Base-by-base conservation (phyloP, 2,329 filamentous ascomycete genomes). In the Macroventuria anomochaeta region DNA sequence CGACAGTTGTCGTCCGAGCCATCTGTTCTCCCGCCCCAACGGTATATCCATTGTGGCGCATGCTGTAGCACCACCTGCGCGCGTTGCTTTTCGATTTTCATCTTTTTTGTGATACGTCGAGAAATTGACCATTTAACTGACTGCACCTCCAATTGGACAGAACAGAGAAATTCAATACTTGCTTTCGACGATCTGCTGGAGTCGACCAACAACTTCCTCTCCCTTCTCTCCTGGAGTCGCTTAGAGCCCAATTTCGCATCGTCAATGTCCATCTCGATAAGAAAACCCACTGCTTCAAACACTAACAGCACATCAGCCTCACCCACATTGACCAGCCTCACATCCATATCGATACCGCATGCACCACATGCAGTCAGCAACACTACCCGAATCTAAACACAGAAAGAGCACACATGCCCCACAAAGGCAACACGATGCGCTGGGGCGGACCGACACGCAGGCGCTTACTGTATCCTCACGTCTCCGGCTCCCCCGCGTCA, bases 1-100 rank as follows among this genome's bases (percentile, higher is more conserved):
- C 40, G 40, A 32, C 33, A 54, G 57, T 52, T 52, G 50, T 58
- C 29, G 41, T 53, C 56, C 44, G 62, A 58, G 55, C 56, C 55
- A 57, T 48, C 53, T 42, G 57, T 56, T 61, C 53, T 56, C 32
- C 53, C 52, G 33, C 31, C 39, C 18, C 38, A 33, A 50, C 56
- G 48, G 53, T 51, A 29, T 7, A 53, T 57, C 39, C 40, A 53
- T 29, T 38, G 51, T 56, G 42, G 42, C 44, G 53, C 41, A 46
- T 42, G 31, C 23, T 49, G 49, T 53, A 38, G 37, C 55, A 61
- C 54, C 39, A 54, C 39, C 39, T 44, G 44, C 51, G 44, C 51
- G 51, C 38, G 32, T 54, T 54, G 44, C 33, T 54, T 49, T 49
- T 44, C 21, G 18, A 44, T 15, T 38, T 34, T 46, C 51, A 40